Percentiles rank a stretch among this genome's conserved stretches.
Conservation (phyloP, 108 stramenopile genomes). For the Cyclotella baltica region DNA sequence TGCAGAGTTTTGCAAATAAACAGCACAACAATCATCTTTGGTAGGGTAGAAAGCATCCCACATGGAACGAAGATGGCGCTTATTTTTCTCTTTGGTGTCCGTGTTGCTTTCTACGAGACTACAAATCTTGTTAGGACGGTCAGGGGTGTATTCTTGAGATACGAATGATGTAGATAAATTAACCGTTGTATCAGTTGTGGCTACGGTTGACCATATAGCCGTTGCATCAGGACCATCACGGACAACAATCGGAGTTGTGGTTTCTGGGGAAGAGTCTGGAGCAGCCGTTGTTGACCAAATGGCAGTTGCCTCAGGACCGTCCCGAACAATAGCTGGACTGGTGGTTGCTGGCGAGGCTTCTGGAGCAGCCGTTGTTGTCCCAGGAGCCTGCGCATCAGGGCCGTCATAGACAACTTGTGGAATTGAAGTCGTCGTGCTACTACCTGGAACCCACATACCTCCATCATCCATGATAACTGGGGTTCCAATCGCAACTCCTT, state of each 20-base stretch:
- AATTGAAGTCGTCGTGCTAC: background rate
- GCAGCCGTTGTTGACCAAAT: background rate
- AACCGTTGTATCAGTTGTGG: background rate
- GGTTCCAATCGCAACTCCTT: background rate
- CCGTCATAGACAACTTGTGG: slow-evolving; percentile 4
- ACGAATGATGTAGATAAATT: background rate
- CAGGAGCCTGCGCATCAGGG: background rate
- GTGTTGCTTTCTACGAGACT: background rate
- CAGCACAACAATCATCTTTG: background rate
- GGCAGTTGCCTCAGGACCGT: slow-evolving; percentile 3
- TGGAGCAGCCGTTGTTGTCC: background rate
- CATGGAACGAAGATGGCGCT: background rate
- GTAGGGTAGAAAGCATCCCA: slow-evolving; percentile 3
- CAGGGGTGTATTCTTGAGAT: background rate
- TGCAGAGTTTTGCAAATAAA: background rate
- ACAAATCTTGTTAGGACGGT: background rate
- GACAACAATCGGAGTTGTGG: background rate
- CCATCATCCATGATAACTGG: background rate
- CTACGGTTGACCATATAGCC: slow-evolving; percentile 1
- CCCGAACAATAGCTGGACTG: background rate
- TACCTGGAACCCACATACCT: background rate
- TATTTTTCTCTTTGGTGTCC: background rate
- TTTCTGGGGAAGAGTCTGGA: background rate
- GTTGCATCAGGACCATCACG: slow-evolving; percentile 3
- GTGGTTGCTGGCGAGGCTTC: no score